Evolutionary conservation across 768 basidiomycete genomes (phyloP).

Genomic region (Suillus brevipes): DNA sequence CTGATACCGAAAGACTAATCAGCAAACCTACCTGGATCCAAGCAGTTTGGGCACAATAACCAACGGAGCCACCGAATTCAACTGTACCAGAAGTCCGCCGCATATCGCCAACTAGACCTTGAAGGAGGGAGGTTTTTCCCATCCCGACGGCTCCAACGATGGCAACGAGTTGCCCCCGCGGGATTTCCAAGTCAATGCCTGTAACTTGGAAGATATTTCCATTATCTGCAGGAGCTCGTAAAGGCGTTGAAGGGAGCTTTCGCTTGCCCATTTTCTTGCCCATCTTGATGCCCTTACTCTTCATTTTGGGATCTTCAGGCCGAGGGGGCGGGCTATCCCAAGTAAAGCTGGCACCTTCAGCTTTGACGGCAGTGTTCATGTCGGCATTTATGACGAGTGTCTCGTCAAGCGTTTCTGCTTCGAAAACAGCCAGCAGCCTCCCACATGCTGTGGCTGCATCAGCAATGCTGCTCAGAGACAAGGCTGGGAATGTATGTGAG

Average conservation of each 20-base stretch:
- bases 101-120: constrained; percentile 86
- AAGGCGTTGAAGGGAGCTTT: constrained; percentile 20
- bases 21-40: constrained; percentile 73
- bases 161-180: constrained; percentile 76
- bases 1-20: constrained; percentile 1
- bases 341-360: constrained; percentile 71
- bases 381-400: constrained; percentile 52
- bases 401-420: constrained; percentile 73
- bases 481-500: constrained; percentile 40
- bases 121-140: constrained; percentile 62
- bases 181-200: constrained; percentile 66
- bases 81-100: constrained; percentile 63
- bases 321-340: constrained; percentile 82
- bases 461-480: constrained; percentile 74
- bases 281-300: constrained; percentile 6
- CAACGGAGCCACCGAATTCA: constrained; percentile 72
- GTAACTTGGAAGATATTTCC: constrained; percentile 60
- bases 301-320: constrained; percentile 29
- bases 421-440: constrained; percentile 79
- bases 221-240: constrained; percentile 35
- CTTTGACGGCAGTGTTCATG: constrained; percentile 63
- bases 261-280: constrained; percentile 15
- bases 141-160: constrained; percentile 75
- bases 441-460: constrained; percentile 82
- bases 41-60: constrained; percentile 83